These are phyloP conservation scores for Fallopia convolvulus DNA, from an alignment of 148 eudicot species.

Conservation along the genomic window DNA sequence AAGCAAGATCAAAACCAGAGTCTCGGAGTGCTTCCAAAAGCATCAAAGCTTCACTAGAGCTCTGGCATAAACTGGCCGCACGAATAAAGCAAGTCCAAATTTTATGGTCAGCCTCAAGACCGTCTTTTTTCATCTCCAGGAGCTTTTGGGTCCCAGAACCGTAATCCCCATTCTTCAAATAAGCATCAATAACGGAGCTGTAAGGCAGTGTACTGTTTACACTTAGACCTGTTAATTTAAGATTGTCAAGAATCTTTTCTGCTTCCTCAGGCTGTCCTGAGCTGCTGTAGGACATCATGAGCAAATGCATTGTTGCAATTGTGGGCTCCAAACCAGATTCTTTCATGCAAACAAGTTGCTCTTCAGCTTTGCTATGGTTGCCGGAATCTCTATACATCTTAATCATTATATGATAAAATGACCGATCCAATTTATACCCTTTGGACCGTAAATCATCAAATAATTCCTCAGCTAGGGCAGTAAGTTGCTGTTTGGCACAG, in stretches of 20 bases:
- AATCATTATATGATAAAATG: constrained; percentile 93
- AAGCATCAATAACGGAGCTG: constrained; percentile 84
- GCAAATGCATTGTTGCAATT: constrained; percentile 88
- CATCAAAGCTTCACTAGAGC: constrained; percentile 44
- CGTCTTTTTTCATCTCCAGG: constrained; percentile 61
- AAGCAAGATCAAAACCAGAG: constrained; percentile 74
- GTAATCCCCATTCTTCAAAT: constrained; percentile 77
- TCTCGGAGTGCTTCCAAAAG: constrained; percentile 62
- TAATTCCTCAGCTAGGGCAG: constrained; percentile 74
- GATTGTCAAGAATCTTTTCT: constrained; percentile 76
- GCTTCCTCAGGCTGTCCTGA: constrained; percentile 93
- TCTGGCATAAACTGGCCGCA: constrained; percentile 79
- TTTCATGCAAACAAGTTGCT: constrained; percentile 57
- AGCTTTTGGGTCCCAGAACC: constrained; percentile 71
- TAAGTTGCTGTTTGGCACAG: constrained; percentile 58
- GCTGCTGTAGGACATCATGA: constrained; percentile 88
- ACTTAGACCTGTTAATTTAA: constrained; percentile 50
- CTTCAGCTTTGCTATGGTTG: constrained; percentile 74
- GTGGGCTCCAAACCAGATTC: constrained; percentile 77
- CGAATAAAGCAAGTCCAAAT: constrained; percentile 87
- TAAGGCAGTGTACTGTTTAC: constrained; percentile 60
- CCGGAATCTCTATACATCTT: constrained; percentile 74
- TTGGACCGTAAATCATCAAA: constrained; percentile 53
- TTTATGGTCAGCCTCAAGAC: constrained; percentile 83
- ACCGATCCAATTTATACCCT: constrained; percentile 71